Evolutionary conservation across 1,284 basidiomycete genomes (phyloP), one percentile per base, ranked within the genome.

Genomic region (Fomitopsis palustris): DNA sequence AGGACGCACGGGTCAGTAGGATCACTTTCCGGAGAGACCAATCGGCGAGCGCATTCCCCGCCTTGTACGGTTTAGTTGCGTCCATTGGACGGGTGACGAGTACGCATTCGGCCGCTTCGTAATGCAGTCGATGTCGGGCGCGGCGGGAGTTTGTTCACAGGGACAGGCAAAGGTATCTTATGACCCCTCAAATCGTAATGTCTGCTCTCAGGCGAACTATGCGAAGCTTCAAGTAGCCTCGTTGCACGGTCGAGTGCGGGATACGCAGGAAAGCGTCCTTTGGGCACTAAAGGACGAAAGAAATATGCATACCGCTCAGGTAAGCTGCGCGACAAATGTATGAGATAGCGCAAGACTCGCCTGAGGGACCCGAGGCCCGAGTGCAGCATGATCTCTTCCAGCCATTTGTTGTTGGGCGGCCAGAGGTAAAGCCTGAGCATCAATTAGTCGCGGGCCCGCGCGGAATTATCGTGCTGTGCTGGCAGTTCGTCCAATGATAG

Each of bases 351-450:
- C 49, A 35, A 21, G 19, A 52, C 49, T 52, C 49, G 31, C 49
- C 49, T 21, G 33, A 29, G 31, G 49, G 49, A 51, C 49, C 49
- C 29, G 49, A 51, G 49, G 49, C 8, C 3, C 25, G 29, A 16
- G 16, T 3, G n/a, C 17, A 17, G 2, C 31, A 19, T 19, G 14
- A n/a, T n/a, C n/a, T n/a, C n/a, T n/a, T n/a, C n/a, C n/a, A n/a
- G n/a, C n/a, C n/a, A n/a, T n/a, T n/a, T n/a, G n/a, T 35, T 14
- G 45, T 16, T 16, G 25, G 25, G 49, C 49, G 49, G 29, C n/a
- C 31, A 52, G 49, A 52, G 49, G 49, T 52, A 52, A 45, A 33
- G n/a, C n/a, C n/a, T n/a, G n/a, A n/a, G 31, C 14, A 52, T 52
- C 49, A 52, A 51, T 10, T n/a, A 27, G 12, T 51, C 47, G 47